phyloP scores from a whole-genome alignment of 1,284 basidiomycete genomes.

The Cystobasidiaceae sp. region DNA sequence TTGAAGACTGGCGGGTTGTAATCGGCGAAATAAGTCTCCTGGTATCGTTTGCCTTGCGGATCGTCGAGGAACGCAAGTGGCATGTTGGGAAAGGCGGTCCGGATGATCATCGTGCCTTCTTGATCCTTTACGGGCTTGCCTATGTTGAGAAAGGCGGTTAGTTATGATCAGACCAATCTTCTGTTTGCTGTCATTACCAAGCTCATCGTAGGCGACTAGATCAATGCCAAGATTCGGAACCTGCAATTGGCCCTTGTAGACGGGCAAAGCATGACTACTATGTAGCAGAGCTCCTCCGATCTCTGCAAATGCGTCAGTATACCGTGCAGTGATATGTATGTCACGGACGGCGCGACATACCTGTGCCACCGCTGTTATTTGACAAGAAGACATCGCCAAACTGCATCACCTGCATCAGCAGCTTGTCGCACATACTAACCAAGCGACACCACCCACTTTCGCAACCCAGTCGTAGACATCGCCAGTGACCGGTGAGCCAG shows the following conservation, averaged over 20 bases:
- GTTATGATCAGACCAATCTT: neutral
- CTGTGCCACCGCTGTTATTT: constrained; percentile 40
- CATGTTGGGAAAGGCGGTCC: constrained; percentile 45
- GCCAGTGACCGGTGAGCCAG: constrained; percentile 43
- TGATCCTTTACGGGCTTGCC: constrained; percentile 32
- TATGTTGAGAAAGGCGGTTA: neutral
- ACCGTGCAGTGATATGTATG: neutral
- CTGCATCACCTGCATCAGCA: neutral
- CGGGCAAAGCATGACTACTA: constrained; percentile 39
- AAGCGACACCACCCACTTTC: constrained; percentile 12
- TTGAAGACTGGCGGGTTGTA: constrained; percentile 38
- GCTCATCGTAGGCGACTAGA: constrained; percentile 36
- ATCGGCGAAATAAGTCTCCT: constrained; percentile 45
- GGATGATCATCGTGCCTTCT: constrained; percentile 44
- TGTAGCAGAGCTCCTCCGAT: constrained; percentile 44
- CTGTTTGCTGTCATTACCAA: neutral
- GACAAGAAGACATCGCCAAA: constrained; percentile 41
- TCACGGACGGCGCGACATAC: neutral
- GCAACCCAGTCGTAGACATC: constrained; percentile 39
- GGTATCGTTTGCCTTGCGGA: constrained; percentile 42
- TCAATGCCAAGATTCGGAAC: constrained; percentile 44
- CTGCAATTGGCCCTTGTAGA: constrained; percentile 44
- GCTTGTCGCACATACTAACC: neutral
- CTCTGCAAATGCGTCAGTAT: no score
- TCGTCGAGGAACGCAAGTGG: constrained; percentile 41